These are phyloP conservation scores for Ganoderma meredithae DNA, from an alignment of 1,284 basidiomycete genomes.

Conservation along the genomic window DNA sequence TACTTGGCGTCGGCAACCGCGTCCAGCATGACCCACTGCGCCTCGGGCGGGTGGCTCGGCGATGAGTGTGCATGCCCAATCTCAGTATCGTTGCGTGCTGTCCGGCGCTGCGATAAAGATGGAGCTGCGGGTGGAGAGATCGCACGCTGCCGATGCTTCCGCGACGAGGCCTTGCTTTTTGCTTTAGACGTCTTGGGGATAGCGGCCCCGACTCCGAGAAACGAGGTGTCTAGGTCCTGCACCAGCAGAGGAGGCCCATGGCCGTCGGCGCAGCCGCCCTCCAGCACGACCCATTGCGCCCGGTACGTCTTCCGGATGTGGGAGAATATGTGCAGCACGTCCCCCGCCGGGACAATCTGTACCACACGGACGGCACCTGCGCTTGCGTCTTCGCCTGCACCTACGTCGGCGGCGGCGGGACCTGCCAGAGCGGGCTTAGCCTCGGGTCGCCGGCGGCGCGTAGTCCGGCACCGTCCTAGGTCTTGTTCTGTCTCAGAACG, in stretches of 20 bases:
- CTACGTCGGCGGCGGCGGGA: not conserved
- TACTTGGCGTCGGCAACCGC: conserved; percentile 72
- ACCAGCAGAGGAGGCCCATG: conserved; percentile 40
- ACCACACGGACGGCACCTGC: conserved; percentile 45
- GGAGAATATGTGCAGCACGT: conserved; percentile 87
- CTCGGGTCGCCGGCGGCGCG: conserved; percentile 3
- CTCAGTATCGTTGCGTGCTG: conserved; percentile 17
- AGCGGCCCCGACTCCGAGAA: conserved; percentile 15
- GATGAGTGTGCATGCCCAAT: not conserved
- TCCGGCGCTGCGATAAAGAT: conserved; percentile 3
- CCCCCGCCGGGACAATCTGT: conserved; percentile 60
- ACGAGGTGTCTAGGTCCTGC: conserved; percentile 17
- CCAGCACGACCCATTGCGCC: conserved; percentile 72
- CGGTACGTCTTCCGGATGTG: conserved; percentile 93
- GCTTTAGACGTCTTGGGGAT: conserved; percentile 23
- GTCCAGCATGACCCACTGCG: conserved; percentile 59
- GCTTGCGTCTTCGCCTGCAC: not conserved
- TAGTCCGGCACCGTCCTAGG: conserved; percentile 5
- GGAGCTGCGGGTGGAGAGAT: conserved; percentile 1
- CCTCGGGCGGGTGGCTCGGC: not conserved
- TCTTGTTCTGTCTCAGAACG: not conserved
- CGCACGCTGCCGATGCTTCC: conserved; percentile 6
- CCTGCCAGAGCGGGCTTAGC: conserved; percentile 6
- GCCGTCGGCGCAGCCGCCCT: conserved; percentile 51
- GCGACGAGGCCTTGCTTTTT: conserved; percentile 10